Evolutionary conservation across 768 basidiomycete species (phyloP).

Genomic region (Sarcomyxa edulis): DNA sequence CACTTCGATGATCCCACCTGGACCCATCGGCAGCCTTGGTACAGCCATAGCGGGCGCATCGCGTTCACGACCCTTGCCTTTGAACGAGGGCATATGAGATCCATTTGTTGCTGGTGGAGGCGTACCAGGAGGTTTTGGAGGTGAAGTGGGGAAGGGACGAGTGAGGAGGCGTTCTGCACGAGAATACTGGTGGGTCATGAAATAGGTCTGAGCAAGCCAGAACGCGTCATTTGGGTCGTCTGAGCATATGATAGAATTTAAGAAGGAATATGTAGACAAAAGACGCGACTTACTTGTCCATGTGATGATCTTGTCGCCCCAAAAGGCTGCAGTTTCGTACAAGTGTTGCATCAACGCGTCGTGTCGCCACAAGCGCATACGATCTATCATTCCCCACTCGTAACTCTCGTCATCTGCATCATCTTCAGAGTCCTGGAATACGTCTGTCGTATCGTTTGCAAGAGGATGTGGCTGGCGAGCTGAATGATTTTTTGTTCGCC

Average conservation of each 20-base stretch:
- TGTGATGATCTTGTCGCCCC: conserved; percentile 95
- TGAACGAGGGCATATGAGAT: conserved; percentile 26
- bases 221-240: conserved; percentile 98
- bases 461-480: conserved; percentile 58
- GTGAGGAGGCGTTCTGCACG: conserved; percentile 90
- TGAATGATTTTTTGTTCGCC: conserved; percentile 48
- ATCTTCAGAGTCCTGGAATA: conserved; percentile 66
- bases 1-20: conserved; percentile 66
- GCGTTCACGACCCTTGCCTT: conserved; percentile 63
- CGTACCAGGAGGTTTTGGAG: conserved; percentile 31
- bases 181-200: conserved; percentile 92
- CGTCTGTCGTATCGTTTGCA: conserved; percentile 72
- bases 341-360: conserved; percentile 98
- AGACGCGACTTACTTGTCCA: conserved; percentile 77
- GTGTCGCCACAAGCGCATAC: conserved; percentile 95
- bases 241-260: conserved; percentile 30
- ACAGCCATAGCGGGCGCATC: conserved; percentile 30
- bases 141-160: conserved; percentile 67
- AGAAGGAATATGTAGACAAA: conserved; percentile 4
- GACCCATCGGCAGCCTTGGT: conserved; percentile 64
- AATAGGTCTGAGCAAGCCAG: conserved; percentile 98
- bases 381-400: conserved; percentile 87
- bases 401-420: conserved; percentile 53
- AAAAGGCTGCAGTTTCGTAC: conserved; percentile 95
- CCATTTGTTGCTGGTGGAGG: conserved; percentile 35